Conservation (phyloP, 495 filamentous ascomycete species). For the Bathelium albidoporum region DNA sequence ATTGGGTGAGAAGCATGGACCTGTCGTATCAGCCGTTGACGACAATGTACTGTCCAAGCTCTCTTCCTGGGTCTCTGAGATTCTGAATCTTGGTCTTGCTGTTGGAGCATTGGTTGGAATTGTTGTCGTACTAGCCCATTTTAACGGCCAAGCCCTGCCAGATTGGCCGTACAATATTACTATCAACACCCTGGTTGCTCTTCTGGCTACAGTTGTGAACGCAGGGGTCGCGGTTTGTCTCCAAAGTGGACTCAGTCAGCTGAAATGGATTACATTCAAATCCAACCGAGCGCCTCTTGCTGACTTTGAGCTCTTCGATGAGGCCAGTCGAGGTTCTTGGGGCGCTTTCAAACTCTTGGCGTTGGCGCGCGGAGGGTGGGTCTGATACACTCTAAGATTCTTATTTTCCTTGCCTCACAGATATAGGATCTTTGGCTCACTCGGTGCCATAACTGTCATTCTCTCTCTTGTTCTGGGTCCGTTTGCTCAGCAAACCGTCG, state of each 20-base stretch:
- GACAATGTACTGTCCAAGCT: neutral
- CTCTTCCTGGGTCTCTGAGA: neutral
- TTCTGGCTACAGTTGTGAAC: neutral
- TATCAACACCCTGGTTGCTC: neutral
- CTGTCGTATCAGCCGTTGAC: neutral
- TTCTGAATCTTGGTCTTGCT: neutral
- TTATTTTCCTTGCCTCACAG: neutral
- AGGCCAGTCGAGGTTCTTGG: neutral
- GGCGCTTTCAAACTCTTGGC: neutral
- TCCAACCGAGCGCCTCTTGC: neutral
- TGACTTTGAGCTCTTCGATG: neutral
- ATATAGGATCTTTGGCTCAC: neutral
- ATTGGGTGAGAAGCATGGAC: neutral
- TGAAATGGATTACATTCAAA: neutral
- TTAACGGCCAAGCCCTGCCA: neutral
- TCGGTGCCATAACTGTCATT: neutral
- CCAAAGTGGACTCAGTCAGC: slow-evolving; percentile 1
- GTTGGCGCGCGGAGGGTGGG: neutral
- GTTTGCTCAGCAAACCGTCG: slow-evolving; percentile 1
- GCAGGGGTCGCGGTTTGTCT: neutral
- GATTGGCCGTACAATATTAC: neutral
- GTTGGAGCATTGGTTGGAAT: neutral
- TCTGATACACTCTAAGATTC: neutral
- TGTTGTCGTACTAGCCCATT: neutral
- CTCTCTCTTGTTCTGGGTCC: neutral